Base-by-base conservation (phyloP, 2,329 filamentous ascomycete genomes). In the Cryphonectria nitschkei region DNA sequence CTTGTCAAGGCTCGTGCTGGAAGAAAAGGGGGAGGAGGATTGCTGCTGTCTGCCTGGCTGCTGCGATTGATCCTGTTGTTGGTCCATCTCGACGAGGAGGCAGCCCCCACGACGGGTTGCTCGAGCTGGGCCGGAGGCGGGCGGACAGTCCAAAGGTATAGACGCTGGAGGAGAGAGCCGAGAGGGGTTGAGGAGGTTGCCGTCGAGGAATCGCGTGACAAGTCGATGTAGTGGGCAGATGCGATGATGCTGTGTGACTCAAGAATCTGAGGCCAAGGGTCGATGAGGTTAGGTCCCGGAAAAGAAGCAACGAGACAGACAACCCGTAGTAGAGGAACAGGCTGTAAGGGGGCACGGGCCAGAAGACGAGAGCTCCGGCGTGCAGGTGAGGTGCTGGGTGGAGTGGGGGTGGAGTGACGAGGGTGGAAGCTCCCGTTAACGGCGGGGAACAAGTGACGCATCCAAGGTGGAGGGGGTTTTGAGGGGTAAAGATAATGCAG, bases 1-100 rank as follows among this genome's bases (percentile, higher is more conserved):
- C 74, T 76, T 68, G 70, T 73, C 46, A 75, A 72, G 67, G 70
- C 70, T 74, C 37, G 73, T 68, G 69, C 70, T 71, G 68, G 63
- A 65, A 39, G 71, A 68, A 4, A 32, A 32, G 34, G 71, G 71
- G 11, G 71, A 71, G 16, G 67, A 67, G 46, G 26, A 56, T 50
- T 62, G 62, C 39, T 61, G 46, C 50, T 58, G 67, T 37, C 50
- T 41, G n/a, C 60, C 66, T 32, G 68, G 56, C 19, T 69, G 65
- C 43, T 50, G 19, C 2, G 65, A 60, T 43, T 70, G 68, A 26
- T 69, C 41, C 29, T 69, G 68, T 62, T 70, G 68, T 60, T 70
- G 70, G 65, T 72, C 71, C 71, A 72, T 72, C 68, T 68, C 67
- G 71, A 54, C 29, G 65, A 46, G 60, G 65, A 46, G 52, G 46